Base-by-base conservation (phyloP, 2,329 filamentous ascomycete species). In the Fusarium nematophilum region DNA sequence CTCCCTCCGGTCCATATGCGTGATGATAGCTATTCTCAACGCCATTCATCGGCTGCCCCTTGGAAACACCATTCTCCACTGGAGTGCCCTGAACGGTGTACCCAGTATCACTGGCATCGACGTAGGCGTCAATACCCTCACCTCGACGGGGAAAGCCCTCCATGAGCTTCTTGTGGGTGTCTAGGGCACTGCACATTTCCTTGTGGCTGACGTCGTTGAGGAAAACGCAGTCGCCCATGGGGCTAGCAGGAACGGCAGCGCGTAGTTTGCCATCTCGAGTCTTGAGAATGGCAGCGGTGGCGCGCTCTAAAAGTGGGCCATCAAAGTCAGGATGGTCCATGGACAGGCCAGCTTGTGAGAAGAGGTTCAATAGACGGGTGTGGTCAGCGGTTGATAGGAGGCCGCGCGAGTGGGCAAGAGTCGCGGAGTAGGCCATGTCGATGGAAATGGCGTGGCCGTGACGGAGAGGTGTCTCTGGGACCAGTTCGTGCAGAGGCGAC, bases 371-470 rank as follows among this genome's bases (percentile, higher is more conserved):
- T 1, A 91, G 74, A 14, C 87, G 81, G 21, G 75, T 78, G 70
- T 90, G 86, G 62, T 91, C 87, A 1, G 77, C 78, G 37, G 85
- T 77, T 17, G 79, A 81, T 9, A 91, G 79, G 0, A 90, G 76
- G 4, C 86, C 85, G n/a, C 86, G 83, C 55, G 79, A 73, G 69
- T 87, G 83, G 14, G 88, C 86, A 4, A 91, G 79, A 0, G 89
- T 91, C 0, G 88, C 88, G 0, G 87, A 89, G 75, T 88, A 91
- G 0, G 88, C 89, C 89, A 91, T 91, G 71, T 91, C 89, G 58
- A 91, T 89, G 3, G 86, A 89, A 64, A 91, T 91, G 62, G 89
- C 89, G 69, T 91, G 89, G 4, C 89, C 89, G 70, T 91, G 89
- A 34, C 88, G 85, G 36, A 91, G 82, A 1, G 88, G 88, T 0